Percentiles rank a stretch among this genome's conserved stretches.
Conservation (phyloP, 2,329 filamentous ascomycete species). For the Lasiodiplodia sp. region DNA sequence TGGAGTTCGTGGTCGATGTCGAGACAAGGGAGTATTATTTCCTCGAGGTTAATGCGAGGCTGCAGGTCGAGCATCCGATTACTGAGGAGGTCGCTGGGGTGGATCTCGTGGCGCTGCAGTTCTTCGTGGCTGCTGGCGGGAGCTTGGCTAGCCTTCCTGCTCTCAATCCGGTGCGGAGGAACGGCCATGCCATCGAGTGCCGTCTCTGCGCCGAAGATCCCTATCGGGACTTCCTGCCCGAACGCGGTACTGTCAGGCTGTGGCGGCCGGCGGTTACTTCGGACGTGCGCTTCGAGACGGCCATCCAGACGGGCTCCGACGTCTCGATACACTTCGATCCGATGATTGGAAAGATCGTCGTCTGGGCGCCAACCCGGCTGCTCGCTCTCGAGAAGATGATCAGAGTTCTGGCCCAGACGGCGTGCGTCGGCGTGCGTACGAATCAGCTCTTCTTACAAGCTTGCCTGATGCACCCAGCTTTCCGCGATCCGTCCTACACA, state of each 20-base stretch:
- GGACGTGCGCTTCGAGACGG: constrained; percentile 67
- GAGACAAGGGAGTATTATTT: constrained; percentile 77
- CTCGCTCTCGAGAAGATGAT: constrained; percentile 56
- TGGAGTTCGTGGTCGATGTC: constrained; percentile 90
- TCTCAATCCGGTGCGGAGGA: constrained; percentile 53
- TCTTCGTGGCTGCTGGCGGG: constrained; percentile 62
- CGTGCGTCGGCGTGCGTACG: constrained; percentile 28
- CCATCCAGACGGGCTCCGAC: constrained; percentile 65
- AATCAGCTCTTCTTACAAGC: constrained; percentile 29
- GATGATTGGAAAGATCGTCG: constrained; percentile 66
- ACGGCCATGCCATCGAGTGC: constrained; percentile 61
- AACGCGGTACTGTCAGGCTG: constrained; percentile 56
- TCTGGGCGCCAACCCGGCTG: constrained; percentile 53
- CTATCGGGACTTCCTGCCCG: constrained; percentile 64
- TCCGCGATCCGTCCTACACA: constrained; percentile 49
- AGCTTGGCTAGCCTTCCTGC: constrained; percentile 48
- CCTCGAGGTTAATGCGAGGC: constrained; percentile 65
- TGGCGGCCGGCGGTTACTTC: constrained; percentile 57
- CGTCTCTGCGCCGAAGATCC: constrained; percentile 67
- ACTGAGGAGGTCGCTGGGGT: constrained; percentile 64
- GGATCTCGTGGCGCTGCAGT: constrained; percentile 64
- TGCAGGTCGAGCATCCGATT: constrained; percentile 66
- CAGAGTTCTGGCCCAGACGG: constrained; percentile 27
- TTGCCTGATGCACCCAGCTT: constrained; percentile 25
- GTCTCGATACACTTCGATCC: constrained; percentile 67